Percentiles rank a stretch among this genome's conserved stretches.
phyloP scores from a whole-genome alignment of 176 grass and related monocot genomes.

The Zoysia japonica region DNA sequence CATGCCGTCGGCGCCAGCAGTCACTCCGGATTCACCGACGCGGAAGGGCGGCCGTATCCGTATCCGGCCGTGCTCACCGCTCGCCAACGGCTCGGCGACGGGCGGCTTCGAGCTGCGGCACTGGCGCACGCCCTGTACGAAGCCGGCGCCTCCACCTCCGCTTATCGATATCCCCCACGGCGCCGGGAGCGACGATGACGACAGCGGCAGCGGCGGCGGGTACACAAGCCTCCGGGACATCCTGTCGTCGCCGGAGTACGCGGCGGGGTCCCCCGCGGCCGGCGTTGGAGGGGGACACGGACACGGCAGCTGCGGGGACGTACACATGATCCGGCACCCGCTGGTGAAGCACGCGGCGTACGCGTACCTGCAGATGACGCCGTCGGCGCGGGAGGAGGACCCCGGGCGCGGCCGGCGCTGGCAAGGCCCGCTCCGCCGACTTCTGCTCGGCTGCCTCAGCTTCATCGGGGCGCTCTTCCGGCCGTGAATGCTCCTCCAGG shows the following conservation, averaged over 20 bases:
- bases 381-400: conserved; percentile 45
- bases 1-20: no score
- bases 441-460: conserved; percentile 45
- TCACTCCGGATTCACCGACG: no score
- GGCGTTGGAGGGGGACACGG: conserved; percentile 22
- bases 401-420: conserved; percentile 23
- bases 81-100: no score
- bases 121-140: no score
- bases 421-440: conserved; percentile 34
- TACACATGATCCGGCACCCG: conserved; percentile 73
- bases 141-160: no score
- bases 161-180: conserved; percentile 53
- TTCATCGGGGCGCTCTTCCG: conserved; percentile 56
- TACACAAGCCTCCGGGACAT: conserved; percentile 91
- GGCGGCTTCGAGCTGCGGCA: no score
- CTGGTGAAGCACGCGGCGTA: conserved; percentile 83
- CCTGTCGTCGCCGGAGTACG: conserved; percentile 52
- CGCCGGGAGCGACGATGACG: neutral
- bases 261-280: conserved; percentile 19
- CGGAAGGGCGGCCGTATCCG: no score
- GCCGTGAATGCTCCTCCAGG: neutral
- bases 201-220: neutral
- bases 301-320: conserved; percentile 52
- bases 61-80: no score
- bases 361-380: conserved; percentile 74